Conservation (phyloP, 495 filamentous ascomycete species). For the Articulospora tetracladia region DNA sequence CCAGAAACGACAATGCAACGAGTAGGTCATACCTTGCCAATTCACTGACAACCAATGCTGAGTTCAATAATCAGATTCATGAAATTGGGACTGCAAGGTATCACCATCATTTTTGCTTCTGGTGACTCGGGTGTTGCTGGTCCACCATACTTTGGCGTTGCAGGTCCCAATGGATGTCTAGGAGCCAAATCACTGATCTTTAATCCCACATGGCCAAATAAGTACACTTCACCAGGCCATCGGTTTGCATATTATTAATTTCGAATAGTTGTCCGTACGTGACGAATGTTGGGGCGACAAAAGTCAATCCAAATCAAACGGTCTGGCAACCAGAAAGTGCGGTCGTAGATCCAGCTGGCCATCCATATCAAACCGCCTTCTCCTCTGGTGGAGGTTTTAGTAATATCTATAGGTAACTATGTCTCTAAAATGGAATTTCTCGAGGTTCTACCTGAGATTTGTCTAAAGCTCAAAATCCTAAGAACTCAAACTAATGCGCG, state of each 20-base stretch:
- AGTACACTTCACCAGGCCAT: conserved; percentile 15
- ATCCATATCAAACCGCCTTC: conserved; percentile 17
- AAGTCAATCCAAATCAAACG: conserved; percentile 23
- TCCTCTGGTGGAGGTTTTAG: conserved; percentile 63
- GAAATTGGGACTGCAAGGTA: conserved; percentile 39
- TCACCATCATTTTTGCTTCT: conserved; percentile 33
- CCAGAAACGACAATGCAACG: conserved; percentile 54
- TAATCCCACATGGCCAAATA: conserved; percentile 17
- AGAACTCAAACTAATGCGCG: neutral
- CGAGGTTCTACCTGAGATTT: no score
- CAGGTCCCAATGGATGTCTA: conserved; percentile 15
- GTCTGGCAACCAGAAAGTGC: conserved; percentile 29
- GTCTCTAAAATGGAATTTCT: neutral
- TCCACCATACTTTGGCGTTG: conserved; percentile 15
- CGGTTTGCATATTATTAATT: conserved; percentile 35
- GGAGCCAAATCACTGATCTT: conserved; percentile 13
- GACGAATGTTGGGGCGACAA: conserved; percentile 35
- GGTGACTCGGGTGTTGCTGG: conserved; percentile 39
- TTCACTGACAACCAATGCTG: neutral
- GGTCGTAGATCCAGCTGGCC: conserved; percentile 23
- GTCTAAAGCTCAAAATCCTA: neutral
- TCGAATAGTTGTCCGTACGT: conserved; percentile 35
- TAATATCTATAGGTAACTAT: conserved; percentile 48
- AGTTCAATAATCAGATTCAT: conserved; percentile 14
- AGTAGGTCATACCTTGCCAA: conserved; percentile 20